Conservation (phyloP, 176 grass and related monocot species). For the Lolium perenne region DNA sequence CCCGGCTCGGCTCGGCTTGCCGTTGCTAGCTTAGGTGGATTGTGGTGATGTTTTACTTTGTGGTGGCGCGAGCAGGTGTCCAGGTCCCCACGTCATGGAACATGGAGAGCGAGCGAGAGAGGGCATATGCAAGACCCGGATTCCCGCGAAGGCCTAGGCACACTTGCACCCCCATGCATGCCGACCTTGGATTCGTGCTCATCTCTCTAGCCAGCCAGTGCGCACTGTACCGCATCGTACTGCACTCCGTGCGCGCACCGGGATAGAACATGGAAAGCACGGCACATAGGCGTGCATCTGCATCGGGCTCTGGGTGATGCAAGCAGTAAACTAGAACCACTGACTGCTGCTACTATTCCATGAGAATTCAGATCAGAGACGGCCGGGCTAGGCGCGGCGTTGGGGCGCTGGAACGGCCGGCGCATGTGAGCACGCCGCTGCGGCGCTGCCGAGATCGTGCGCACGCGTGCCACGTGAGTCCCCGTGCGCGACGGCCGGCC, state of each 20-base stretch:
- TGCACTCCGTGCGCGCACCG: background rate
- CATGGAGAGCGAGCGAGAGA: background rate
- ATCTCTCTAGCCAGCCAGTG: background rate
- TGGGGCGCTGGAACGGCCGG: slow-evolving; percentile 14
- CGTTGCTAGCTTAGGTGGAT: background rate
- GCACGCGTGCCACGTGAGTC: slow-evolving; percentile 46
- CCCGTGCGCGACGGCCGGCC: slow-evolving; percentile 1
- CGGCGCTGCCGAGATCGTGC: slow-evolving; percentile 34
- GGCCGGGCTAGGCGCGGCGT: background rate
- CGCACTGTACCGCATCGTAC: background rate
- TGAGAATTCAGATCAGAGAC: slow-evolving; percentile 7
- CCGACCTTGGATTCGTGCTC: background rate
- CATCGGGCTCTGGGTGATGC: background rate
- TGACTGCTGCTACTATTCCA: background rate
- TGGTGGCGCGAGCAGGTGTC: background rate
- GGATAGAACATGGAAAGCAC: background rate
- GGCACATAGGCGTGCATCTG: slow-evolving; percentile 15
- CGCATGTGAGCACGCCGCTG: slow-evolving; percentile 20
- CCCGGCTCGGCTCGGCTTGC: background rate
- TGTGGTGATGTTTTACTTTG: background rate
- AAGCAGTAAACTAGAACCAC: background rate
- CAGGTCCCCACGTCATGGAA: background rate
- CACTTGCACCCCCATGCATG: background rate
- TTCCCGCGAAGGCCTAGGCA: background rate
- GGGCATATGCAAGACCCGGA: background rate